These are phyloP conservation scores for Trichoderma sp. DNA, from an alignment of 2,329 filamentous ascomycete species.

Conservation along the genomic window DNA sequence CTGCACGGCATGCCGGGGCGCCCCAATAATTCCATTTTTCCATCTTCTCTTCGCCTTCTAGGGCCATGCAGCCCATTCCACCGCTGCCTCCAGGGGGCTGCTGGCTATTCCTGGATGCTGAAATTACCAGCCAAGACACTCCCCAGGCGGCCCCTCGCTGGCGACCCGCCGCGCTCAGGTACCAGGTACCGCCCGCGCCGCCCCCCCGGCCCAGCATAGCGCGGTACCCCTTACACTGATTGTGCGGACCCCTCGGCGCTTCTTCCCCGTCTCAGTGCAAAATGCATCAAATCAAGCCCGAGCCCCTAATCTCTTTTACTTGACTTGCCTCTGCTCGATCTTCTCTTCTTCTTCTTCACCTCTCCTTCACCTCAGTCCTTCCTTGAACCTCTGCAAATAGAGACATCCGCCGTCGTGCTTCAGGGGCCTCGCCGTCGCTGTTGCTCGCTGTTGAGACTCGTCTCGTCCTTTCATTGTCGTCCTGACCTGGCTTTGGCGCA, in stretches of 20 bases:
- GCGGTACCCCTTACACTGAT: conserved; percentile 19
- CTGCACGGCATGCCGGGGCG: background rate
- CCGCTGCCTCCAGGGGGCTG: background rate
- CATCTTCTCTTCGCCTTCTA: background rate
- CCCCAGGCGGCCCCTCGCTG: background rate
- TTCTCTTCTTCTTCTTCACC: background rate
- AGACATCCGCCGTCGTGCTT: conserved; percentile 18
- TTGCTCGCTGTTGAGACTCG: conserved; percentile 15
- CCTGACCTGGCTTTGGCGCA: conserved; percentile 7
- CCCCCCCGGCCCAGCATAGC: conserved; percentile 8
- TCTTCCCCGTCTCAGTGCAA: conserved; percentile 15
- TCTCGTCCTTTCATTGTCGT: conserved; percentile 25
- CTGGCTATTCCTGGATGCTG: conserved; percentile 5
- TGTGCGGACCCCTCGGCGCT: conserved; percentile 16
- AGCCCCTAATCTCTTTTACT: conserved; percentile 23
- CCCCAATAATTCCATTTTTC: background rate
- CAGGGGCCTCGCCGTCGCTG: conserved; percentile 23
- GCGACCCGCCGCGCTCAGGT: conserved; percentile 6
- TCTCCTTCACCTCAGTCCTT: conserved; percentile 15
- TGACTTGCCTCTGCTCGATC: background rate
- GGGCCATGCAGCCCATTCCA: background rate
- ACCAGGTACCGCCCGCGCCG: background rate
- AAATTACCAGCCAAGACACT: conserved; percentile 15
- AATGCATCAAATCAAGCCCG: conserved; percentile 21
- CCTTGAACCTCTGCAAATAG: conserved; percentile 14